A percentile compares a stretch with the other conserved stretches of the same genome.
phyloP scores from a whole-genome alignment of 1,139 yeast species.

The Kluyveromyces sp. region DNA sequence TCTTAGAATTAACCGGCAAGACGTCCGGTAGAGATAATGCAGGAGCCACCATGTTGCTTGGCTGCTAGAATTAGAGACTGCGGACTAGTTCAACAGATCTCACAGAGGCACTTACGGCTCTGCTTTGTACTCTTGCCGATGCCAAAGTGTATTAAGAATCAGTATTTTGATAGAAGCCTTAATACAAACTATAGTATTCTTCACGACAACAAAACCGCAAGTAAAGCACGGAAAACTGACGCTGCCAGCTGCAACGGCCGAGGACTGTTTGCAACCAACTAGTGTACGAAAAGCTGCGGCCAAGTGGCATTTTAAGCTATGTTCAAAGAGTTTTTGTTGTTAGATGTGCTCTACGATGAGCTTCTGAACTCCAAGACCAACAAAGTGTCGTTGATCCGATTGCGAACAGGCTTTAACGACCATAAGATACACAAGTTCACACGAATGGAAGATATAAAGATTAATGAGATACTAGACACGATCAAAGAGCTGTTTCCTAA shows the following conservation, averaged over 20 bases:
- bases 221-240: no score
- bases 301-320: neutral
- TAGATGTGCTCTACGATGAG: constrained; percentile 26
- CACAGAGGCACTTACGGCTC: neutral
- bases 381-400: constrained; percentile 27
- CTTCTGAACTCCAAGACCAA: constrained; percentile 22
- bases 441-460: constrained; percentile 16
- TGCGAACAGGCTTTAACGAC: constrained; percentile 30
- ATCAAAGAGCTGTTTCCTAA: constrained; percentile 27
- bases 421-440: constrained; percentile 21
- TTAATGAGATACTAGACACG: constrained; percentile 27
- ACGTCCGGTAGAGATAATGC: constrained; percentile 10
- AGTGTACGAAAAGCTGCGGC: neutral
- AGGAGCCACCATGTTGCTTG: neutral
- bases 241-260: no score
- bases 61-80: neutral
- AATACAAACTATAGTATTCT: no score
- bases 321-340: constrained; percentile 26
- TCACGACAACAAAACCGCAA: no score
- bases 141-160: neutral
- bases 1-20: constrained; percentile 8
- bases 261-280: no score
- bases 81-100: neutral
- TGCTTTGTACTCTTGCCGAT: neutral
- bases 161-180: neutral